Evolutionary conservation across 179 eudicot genomes (phyloP).

Genomic region (Carnegiea gigantea): DNA sequence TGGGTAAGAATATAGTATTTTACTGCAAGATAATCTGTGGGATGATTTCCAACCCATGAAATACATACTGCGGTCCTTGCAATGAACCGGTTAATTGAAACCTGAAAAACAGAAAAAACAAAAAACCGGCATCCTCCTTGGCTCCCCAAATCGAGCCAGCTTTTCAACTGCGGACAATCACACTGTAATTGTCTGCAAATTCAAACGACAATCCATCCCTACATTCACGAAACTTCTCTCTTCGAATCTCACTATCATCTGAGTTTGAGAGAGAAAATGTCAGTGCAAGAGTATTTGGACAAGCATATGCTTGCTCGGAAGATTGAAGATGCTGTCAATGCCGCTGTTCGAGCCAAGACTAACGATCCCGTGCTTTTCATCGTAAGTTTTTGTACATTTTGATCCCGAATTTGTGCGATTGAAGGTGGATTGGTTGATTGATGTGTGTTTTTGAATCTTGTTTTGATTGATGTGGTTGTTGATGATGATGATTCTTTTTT

Average conservation of each 20-base stretch:
- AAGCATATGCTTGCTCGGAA: slow-evolving; percentile 86
- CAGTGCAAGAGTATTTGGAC: slow-evolving; percentile 88
- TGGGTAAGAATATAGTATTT: too few relatives aligned
- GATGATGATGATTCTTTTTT: not conserved
- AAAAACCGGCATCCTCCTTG: not conserved
- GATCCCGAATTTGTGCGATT: not conserved
- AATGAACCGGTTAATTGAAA: too few relatives aligned
- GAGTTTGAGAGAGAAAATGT: slow-evolving; percentile 42
- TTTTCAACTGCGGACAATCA: not conserved
- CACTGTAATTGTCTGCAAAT: not conserved
- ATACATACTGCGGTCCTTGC: too few relatives aligned
- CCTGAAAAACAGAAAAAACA: not conserved
- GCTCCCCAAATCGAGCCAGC: not conserved
- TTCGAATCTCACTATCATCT: not conserved
- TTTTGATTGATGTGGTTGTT: not conserved
- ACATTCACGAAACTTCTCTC: not conserved
- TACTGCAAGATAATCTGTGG: too few relatives aligned
- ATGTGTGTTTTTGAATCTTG: slow-evolving; percentile 1
- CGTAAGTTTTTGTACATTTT: slow-evolving; percentile 31
- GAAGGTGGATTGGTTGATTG: not conserved
- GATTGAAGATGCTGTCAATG: slow-evolving; percentile 96
- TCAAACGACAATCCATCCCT: not conserved
- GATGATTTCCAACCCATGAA: too few relatives aligned
- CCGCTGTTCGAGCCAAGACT: slow-evolving; percentile 91
- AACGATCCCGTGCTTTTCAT: slow-evolving; percentile 91